Evolutionary conservation across 2,329 filamentous ascomycete species (phyloP), one percentile per base, ranked within the genome.

Genomic region (Moelleriella libera): DNA sequence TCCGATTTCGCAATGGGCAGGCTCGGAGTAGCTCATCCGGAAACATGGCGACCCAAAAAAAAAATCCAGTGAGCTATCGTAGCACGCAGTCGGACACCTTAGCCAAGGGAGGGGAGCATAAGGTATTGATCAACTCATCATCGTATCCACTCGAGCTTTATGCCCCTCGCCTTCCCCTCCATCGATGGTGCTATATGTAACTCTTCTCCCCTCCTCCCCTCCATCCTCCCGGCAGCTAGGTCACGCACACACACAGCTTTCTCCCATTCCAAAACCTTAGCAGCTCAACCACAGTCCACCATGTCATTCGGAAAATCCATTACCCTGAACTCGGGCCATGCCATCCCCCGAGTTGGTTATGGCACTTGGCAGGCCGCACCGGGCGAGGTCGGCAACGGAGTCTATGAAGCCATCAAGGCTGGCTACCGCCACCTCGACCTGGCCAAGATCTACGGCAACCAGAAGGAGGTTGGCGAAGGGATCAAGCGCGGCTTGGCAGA

Each of bases 281-380:
- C 8, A 37, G 3, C 34, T 9, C 34, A 37, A 37, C 12, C 34
- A 12, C 34, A 8, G 34, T 5, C 12, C 34, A 37, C 3, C 34
- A 81, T 82, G 77, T 80, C 78, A 58, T 65, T 68, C 58, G 72
- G 68, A 49, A 65, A 61, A 55, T 68, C 76, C 63, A 74, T 78
- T 55, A 76, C 74, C 51, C 72, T 80, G 57, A 80, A 74, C 67
- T 73, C 75, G 47, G 82, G 83, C 54, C 74, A 76, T 58, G 77
- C 79, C 65, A 84, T 85, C 48, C 76, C 80, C 3, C 69, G 70
- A 45, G 64, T 81, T 51, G 74, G 75, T 52, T 71, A 62, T 50
- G 80, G 80, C 57, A 84, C 80, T 56, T 84, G 80, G 80, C 81
- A 84, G 61, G 78, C 80, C 32, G 68, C 72, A 54, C 78, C 79